These are phyloP conservation scores for Lumnitzera littorea DNA, from an alignment of 345 rosid species.

Conservation along the genomic window DNA sequence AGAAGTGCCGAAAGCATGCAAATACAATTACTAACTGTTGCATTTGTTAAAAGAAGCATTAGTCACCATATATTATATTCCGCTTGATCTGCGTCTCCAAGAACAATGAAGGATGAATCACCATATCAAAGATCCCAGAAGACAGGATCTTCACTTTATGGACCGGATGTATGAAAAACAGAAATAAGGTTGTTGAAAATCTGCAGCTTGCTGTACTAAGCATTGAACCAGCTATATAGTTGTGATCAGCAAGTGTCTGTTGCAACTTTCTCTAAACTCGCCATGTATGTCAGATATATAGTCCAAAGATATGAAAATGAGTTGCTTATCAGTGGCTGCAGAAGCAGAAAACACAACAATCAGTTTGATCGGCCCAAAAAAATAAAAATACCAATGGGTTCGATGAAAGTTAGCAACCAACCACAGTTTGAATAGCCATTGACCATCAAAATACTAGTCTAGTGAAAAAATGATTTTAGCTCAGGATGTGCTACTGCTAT, in stretches of 20 bases:
- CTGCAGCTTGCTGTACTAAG: neutral
- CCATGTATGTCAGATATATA: constrained; percentile 82
- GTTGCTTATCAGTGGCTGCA: constrained; percentile 88
- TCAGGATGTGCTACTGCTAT: too few species aligned
- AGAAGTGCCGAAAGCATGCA: too few species aligned
- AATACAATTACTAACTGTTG: too few species aligned
- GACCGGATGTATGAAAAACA: too few species aligned
- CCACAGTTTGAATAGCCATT: neutral
- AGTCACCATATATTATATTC: too few species aligned
- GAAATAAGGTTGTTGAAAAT: neutral
- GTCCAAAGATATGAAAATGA: constrained; percentile 92
- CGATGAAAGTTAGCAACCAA: neutral
- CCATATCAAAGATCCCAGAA: too few species aligned
- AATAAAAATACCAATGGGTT: neutral
- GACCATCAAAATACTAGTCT: too few species aligned
- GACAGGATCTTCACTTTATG: too few species aligned
- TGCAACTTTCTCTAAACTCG: constrained; percentile 52
- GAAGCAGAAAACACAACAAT: constrained; percentile 5
- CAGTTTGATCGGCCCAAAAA: neutral
- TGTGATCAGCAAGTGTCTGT: constrained; percentile 19
- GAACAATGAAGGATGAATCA: too few species aligned
- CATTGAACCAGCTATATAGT: neutral
- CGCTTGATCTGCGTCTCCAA: too few species aligned
- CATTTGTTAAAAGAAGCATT: too few species aligned
- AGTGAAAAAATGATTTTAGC: too few species aligned